Conservation (phyloP, 768 basidiomycete genomes). For the Agrocybe pediades region DNA sequence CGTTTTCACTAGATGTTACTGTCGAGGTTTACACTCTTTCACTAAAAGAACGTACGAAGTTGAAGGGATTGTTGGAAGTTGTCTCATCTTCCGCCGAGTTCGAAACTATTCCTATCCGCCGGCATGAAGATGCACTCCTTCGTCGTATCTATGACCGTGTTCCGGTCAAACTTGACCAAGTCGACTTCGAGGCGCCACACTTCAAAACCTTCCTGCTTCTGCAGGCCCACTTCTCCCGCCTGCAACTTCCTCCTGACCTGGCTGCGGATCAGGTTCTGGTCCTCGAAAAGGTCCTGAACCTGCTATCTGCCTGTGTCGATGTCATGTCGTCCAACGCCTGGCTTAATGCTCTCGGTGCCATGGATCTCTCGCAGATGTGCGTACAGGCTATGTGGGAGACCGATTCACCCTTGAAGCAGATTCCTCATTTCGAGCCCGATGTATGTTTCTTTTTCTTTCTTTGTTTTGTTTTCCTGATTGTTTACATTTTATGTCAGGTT, state of each 20-base stretch:
- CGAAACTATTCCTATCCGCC: conserved; percentile 91
- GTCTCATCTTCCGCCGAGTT: conserved; percentile 97
- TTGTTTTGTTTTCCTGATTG: not conserved
- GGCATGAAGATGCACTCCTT: conserved; percentile 85
- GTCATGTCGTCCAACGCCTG: conserved; percentile 98
- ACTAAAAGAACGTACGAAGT: conserved; percentile 93
- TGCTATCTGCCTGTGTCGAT: conserved; percentile 93
- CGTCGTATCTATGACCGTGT: conserved; percentile 94
- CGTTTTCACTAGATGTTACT: conserved; percentile 69
- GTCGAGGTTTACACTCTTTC: conserved; percentile 97
- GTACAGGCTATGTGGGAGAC: conserved; percentile 98
- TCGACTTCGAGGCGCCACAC: conserved; percentile 90
- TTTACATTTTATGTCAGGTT: conserved; percentile 44
- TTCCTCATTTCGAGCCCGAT: conserved; percentile 94
- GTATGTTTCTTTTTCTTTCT: conserved; percentile 39
- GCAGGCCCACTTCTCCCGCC: conserved; percentile 94
- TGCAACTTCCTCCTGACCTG: conserved; percentile 91
- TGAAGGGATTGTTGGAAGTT: conserved; percentile 95
- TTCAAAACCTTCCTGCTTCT: conserved; percentile 98
- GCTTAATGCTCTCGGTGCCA: conserved; percentile 91
- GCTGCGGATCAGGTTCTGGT: conserved; percentile 89
- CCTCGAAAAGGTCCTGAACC: conserved; percentile 86
- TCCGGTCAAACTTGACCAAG: conserved; percentile 85
- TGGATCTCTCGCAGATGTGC: conserved; percentile 99
- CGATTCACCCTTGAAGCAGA: conserved; percentile 93